phyloP scores from a whole-genome alignment of 2,329 filamentous ascomycete species.

The Epichloe elymi region DNA sequence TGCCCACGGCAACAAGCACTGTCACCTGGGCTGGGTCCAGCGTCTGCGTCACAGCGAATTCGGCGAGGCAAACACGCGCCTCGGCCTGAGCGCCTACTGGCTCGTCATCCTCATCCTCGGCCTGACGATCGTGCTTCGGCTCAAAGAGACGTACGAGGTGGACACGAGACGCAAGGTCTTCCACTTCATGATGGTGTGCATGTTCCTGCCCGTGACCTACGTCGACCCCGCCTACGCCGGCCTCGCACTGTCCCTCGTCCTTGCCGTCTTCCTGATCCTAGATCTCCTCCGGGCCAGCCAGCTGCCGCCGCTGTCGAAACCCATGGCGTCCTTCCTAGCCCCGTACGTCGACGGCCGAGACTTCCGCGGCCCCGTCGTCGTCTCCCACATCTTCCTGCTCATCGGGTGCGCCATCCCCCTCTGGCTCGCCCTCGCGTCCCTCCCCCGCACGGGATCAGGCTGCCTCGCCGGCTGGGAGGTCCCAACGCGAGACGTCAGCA shows the following conservation, averaged over 20 bases:
- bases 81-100: constrained; percentile 66
- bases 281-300: constrained; percentile 85
- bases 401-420: constrained; percentile 91
- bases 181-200: constrained; percentile 94
- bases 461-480: constrained; percentile 66
- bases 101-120: constrained; percentile 54
- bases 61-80: constrained; percentile 70
- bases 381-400: constrained; percentile 90
- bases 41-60: constrained; percentile 49
- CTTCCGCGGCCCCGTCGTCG: constrained; percentile 82
- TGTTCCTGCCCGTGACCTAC: constrained; percentile 80
- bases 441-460: constrained; percentile 42
- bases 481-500: constrained; percentile 60
- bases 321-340: constrained; percentile 73
- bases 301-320: constrained; percentile 76
- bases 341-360: constrained; percentile 93
- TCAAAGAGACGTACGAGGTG: constrained; percentile 72
- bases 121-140: constrained; percentile 58
- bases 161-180: constrained; percentile 95
- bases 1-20: constrained; percentile 21
- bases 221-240: constrained; percentile 76
- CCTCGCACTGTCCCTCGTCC: constrained; percentile 63
- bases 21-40: constrained; percentile 47
- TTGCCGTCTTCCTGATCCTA: constrained; percentile 76
- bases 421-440: constrained; percentile 71